Evolutionary conservation across 495 filamentous ascomycete species (phyloP), one percentile per base, ranked within the genome.

Genomic region (Penicillium arizonense): DNA sequence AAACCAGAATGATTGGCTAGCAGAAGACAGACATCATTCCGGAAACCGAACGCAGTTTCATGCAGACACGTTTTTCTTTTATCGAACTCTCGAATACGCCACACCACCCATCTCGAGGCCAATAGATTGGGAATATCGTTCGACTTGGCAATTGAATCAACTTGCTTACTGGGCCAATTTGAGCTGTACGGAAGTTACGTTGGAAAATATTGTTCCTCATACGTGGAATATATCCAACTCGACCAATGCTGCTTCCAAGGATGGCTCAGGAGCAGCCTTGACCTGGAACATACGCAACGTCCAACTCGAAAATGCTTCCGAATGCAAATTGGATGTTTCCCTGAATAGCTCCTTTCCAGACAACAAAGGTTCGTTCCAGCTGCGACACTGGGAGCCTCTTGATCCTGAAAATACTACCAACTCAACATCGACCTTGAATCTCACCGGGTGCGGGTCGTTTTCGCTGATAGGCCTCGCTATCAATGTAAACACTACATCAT

Each of bases 361-460:
- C 5, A 12, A 23, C 4, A n/a, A 42, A 3, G 28, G 37, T 10
- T 7, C 14, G 0, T 45, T 38, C 16, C 58, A 65, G 43, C 13
- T 55, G 5, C 52, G 47, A 10, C 47, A 65, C 11, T 68, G 64
- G 64, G 61, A 65, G 45, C 62, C 64, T 20, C 23, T 50, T 13
- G 18, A 11, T 23, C 20, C 46, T 2, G 5, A 30, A 18, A 18
- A 11, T 41, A 42, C 18, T 8, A 10, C 36, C 30, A 21, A 12
- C 6, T 21, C 30, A 20, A n/a, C 20, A 6, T 37, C 54, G 0
- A 53, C 42, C 5, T 57, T 62, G 14, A 43, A 50, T n/a, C 20
- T 13, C 13, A 57, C 34, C 5, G 47, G 37, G 4, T 68, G 64
- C 41, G 41, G 21, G 1, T 26, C 40, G 1, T 41, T 52, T 16